Base-by-base conservation (phyloP, 2,329 filamentous ascomycete genomes). In the Rhynchosporium secalis region DNA sequence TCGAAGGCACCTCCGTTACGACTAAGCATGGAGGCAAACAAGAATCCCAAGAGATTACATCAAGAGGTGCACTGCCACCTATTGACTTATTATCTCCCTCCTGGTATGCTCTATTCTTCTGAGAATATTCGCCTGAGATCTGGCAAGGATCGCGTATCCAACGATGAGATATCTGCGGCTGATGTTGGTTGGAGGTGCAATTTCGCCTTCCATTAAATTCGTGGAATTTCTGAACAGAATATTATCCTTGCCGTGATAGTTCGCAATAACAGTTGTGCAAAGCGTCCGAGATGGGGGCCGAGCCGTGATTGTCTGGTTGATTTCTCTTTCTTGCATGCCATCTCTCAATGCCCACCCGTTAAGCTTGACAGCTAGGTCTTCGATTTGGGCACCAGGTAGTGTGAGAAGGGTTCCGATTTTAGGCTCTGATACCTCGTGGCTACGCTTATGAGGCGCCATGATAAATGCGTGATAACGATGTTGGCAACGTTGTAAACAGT, bases 41-140 rank as follows among this genome's bases (percentile, higher is more conserved):
- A 7, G 43, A 26, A n/a, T 54, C 51, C 51, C 51, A 54, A 12
- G 51, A 10, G 3, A 54, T 54, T 3, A 54, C 33, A 54, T 54
- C 41, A 1, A 1, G 3, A 15, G 51, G 51, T 28, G 3, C 12
- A 10, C 12, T 12, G n/a, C 10, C 40, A 3, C 51, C 51, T 20
- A 54, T 54, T 3, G 20, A 28, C 33, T 54, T 54, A 20, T 9
- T 26, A 2, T 12, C n/a, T 28, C 3, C 7, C 26, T 41, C 26
- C 2, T 20, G n/a, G 40, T 54, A 41, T 7, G 20, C 51, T 29
- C 15, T 54, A 33, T 40, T 54, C 4, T 29, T 40, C 33, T 3
- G 38, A 2, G 1, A 6, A 38, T 54, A 28, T 36, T 54, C 51
- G 4, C 12, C 1, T 54, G 20, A 3, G 36, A 26, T 3, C 28